phyloP scores from a whole-genome alignment of 2,329 filamentous ascomycete genomes.

The Onygena corvina region DNA sequence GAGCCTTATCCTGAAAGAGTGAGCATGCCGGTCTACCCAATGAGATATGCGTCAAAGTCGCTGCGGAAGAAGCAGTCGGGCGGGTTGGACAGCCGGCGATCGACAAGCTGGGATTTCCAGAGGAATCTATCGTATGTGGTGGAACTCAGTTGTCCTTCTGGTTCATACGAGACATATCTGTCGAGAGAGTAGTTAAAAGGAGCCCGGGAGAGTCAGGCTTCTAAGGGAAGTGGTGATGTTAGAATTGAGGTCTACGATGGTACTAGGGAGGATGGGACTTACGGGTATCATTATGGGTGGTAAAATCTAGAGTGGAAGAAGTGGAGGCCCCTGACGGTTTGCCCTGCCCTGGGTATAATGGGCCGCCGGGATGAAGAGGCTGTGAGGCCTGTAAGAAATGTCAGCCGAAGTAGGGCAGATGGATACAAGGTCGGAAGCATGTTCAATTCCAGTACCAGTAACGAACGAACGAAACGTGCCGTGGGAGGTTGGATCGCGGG shows the following conservation, averaged over 20 bases:
- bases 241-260: background rate
- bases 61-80: constrained; percentile 19
- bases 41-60: constrained; percentile 15
- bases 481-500: constrained; percentile 20
- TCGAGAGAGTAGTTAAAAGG: background rate
- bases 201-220: background rate
- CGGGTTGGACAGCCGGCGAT: constrained; percentile 14
- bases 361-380: constrained; percentile 38
- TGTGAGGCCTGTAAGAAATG: constrained; percentile 27
- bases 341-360: constrained; percentile 30
- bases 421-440: constrained; percentile 22
- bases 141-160: background rate
- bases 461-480: constrained; percentile 18
- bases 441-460: constrained; percentile 26
- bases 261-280: constrained; percentile 8
- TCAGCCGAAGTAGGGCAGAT: constrained; percentile 23
- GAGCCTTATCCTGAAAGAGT: background rate
- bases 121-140: background rate
- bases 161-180: background rate
- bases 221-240: background rate
- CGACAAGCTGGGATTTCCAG: constrained; percentile 11
- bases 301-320: background rate
- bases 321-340: background rate
- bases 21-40: background rate
- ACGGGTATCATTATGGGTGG: constrained; percentile 9